A percentile compares a stretch with the other conserved stretches of the same genome.
phyloP scores from a whole-genome alignment of 2,329 filamentous ascomycete genomes.

The Colletotrichum costaricense region DNA sequence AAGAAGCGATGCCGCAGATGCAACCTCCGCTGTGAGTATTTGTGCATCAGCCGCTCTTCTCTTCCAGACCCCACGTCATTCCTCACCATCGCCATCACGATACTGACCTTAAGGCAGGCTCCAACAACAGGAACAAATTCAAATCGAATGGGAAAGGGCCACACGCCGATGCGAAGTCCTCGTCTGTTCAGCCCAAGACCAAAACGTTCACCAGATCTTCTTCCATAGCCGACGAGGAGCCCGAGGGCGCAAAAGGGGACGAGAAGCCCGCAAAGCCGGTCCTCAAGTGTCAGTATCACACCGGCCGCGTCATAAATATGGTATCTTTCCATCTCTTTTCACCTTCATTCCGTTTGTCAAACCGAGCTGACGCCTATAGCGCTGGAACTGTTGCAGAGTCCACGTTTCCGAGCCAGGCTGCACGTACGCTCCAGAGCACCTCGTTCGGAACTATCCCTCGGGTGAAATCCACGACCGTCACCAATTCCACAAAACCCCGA shows the following conservation, averaged over 20 bases:
- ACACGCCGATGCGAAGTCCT: not conserved
- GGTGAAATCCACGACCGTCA: slow-evolving; percentile 39
- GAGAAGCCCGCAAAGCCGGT: slow-evolving; percentile 21
- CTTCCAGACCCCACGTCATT: not conserved
- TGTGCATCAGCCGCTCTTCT: too few species aligned
- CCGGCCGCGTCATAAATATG: slow-evolving; percentile 42
- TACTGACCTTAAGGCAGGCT: slow-evolving; percentile 6
- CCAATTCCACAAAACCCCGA: slow-evolving; percentile 26
- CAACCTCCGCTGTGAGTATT: slow-evolving; percentile 32
- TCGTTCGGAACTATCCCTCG: slow-evolving; percentile 36
- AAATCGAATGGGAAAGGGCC: slow-evolving; percentile 1
- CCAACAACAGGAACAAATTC: slow-evolving; percentile 28
- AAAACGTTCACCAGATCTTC: not conserved
- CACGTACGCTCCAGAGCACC: slow-evolving; percentile 41
- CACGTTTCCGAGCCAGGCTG: slow-evolving; percentile 40
- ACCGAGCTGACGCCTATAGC: slow-evolving; percentile 32
- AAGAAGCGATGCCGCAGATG: slow-evolving; percentile 46
- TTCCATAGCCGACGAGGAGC: slow-evolving; percentile 2
- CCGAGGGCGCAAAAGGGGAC: slow-evolving; percentile 7
- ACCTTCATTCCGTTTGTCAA: not conserved
- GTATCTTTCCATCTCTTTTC: slow-evolving; percentile 34
- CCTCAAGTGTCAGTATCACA: slow-evolving; percentile 43
- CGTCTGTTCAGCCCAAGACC: slow-evolving; percentile 9
- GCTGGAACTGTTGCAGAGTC: slow-evolving; percentile 46
- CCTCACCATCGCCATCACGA: not conserved